Evolutionary conservation across 768 basidiomycete species (phyloP), one percentile per base, ranked within the genome.

Genomic region (Leccinum truebloodii): DNA sequence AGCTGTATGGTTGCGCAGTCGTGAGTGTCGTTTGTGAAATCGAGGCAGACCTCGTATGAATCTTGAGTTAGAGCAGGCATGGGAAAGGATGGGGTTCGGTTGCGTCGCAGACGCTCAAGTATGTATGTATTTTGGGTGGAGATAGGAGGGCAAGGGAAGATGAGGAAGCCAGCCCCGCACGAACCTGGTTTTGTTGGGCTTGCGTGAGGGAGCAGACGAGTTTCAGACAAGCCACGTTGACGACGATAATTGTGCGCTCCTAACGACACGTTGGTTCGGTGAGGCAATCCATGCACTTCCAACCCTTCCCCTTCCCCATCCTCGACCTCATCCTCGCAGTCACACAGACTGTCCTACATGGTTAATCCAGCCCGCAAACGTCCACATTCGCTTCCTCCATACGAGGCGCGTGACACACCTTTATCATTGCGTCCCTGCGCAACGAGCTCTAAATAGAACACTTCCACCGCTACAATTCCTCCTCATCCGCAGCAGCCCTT

Each of bases 21-120:
- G 65, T 78, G 82, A 16, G 86, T 87, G 66, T 89, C 88, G 71
- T 89, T 90, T 54, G 81, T 82, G 71, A 90, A 81, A 70, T 86
- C 85, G 70, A 89, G 83, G 57, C 84, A 78, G 69, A 89, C 80
- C 67, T 88, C 87, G 75, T 86, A 88, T 20, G 72, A 62, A 61
- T 69, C 71, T 71, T 86, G 80, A 14, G 84, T 77, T 65, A 79
- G 75, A 30, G 80, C 81, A 60, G 88, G 88, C 88, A 89, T 89
- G 65, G 64, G 60, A 56, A 58, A 61, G 57, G 59, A 46, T 49
- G 46, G 46, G 22, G 53, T 54, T 30, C 28, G 53, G 44, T 24
- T 54, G 53, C 53, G 53, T 77, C 70, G 60, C 78, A 68, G 77
- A 79, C 75, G 66, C 69, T 69, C 69, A 55, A 53, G 59, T 58